Conservation (phyloP, 108 stramenopile species). For the Skeletonema marinoi region DNA sequence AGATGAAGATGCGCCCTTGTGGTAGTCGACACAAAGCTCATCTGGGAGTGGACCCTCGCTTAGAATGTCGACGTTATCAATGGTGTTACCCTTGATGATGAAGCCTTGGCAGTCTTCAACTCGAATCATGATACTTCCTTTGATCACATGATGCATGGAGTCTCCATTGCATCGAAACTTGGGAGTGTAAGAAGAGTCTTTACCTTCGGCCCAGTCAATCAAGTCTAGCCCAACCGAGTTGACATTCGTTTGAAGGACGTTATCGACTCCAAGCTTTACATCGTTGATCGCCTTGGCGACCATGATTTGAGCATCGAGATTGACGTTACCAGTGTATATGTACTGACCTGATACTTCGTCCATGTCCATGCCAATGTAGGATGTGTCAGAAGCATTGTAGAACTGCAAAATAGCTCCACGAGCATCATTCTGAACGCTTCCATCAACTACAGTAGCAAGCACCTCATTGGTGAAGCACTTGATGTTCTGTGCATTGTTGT, state of each 20-base stretch:
- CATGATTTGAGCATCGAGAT: constrained; percentile 22
- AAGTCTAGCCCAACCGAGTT: neutral
- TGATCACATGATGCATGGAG: constrained; percentile 16
- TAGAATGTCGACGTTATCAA: constrained; percentile 5
- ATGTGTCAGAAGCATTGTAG: neutral
- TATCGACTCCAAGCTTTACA: neutral
- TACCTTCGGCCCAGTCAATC: neutral
- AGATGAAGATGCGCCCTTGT: neutral
- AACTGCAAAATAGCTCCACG: constrained; percentile 17
- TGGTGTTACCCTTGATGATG: constrained; percentile 12
- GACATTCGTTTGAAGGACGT: constrained; percentile 5
- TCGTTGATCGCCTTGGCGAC: neutral
- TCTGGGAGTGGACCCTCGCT: neutral
- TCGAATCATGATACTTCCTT: constrained; percentile 13
- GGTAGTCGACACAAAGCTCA: neutral
- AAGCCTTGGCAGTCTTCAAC: constrained; percentile 17
- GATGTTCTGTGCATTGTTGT: constrained; percentile 13
- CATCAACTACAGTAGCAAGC: constrained; percentile 2
- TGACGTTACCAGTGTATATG: constrained; percentile 10
- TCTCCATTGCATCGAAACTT: constrained; percentile 17
- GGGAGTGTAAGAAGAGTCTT: neutral
- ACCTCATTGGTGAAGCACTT: constrained; percentile 18
- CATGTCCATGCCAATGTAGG: neutral
- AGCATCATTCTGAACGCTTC: constrained; percentile 8
- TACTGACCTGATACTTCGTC: neutral